A percentile compares a stretch with the other conserved stretches of the same genome.
phyloP scores from a whole-genome alignment of 179 eudicot genomes.

The Silene coronaria region DNA sequence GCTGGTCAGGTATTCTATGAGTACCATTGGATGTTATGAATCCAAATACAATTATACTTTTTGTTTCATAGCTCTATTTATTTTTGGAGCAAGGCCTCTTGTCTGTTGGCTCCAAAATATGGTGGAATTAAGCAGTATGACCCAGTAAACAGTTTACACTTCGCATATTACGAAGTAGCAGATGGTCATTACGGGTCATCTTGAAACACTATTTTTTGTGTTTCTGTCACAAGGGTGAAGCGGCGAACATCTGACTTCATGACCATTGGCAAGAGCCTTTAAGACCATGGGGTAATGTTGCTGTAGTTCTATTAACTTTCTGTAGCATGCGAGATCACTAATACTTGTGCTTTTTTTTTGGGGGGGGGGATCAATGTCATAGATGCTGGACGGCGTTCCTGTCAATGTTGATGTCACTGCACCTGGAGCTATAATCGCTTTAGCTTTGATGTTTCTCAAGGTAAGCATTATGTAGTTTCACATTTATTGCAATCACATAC shows the following conservation, averaged over 20 bases:
- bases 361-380: conserved; percentile 9
- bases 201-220: background rate
- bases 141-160: background rate
- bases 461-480: conserved; percentile 32
- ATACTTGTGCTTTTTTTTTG: conserved; percentile 6
- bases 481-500: background rate
- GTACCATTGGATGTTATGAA: background rate
- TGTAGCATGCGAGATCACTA: background rate
- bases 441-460: conserved; percentile 90
- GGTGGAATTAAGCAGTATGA: background rate
- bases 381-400: conserved; percentile 67
- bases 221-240: background rate
- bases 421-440: conserved; percentile 89
- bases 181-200: background rate
- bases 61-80: background rate
- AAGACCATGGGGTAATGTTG: background rate
- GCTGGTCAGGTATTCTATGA: conserved; percentile 60
- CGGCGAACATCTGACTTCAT: background rate
- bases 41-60: conserved; percentile 5
- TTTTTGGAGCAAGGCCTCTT: background rate
- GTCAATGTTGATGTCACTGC: conserved; percentile 95
- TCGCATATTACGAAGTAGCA: background rate
- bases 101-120: background rate
- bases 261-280: background rate
- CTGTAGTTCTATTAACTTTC: background rate